These are phyloP conservation scores for Kwoniella dejecticola DNA, from an alignment of 768 basidiomycete genomes.

Conservation along the genomic window DNA sequence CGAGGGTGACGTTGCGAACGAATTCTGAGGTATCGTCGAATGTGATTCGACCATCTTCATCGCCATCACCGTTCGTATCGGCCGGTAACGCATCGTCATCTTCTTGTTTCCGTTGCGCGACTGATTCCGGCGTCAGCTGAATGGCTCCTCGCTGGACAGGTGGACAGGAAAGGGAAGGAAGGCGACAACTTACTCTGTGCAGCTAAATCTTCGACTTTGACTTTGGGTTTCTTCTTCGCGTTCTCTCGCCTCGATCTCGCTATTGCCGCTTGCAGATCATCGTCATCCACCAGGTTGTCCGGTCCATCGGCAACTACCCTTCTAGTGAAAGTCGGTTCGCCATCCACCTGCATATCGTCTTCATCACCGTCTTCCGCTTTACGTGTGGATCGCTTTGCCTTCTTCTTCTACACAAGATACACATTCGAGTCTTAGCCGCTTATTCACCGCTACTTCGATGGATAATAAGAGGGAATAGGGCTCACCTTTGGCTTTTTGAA, in stretches of 20 bases:
- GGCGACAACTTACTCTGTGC: conserved; percentile 69
- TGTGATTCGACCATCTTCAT: conserved; percentile 63
- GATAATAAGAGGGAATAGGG: neutral
- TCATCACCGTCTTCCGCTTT: conserved; percentile 63
- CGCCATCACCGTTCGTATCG: conserved; percentile 56
- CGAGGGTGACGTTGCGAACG: conserved; percentile 64
- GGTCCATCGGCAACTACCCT: conserved; percentile 73
- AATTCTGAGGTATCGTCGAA: conserved; percentile 98
- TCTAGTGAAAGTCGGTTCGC: conserved; percentile 63
- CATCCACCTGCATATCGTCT: conserved; percentile 75
- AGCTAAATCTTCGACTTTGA: conserved; percentile 80
- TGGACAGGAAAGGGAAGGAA: too few species aligned
- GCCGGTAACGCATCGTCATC: conserved; percentile 59
- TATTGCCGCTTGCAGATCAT: conserved; percentile 91
- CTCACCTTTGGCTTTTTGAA: conserved; percentile 92
- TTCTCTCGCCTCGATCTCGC: conserved; percentile 82
- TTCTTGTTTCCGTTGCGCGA: conserved; percentile 41
- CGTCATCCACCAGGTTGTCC: conserved; percentile 93
- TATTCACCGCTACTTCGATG: neutral
- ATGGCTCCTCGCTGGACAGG: too few species aligned
- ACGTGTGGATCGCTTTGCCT: conserved; percentile 74
- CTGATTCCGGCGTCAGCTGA: conserved; percentile 16
- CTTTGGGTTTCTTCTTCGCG: conserved; percentile 72
- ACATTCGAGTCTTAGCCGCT: conserved; percentile 7
- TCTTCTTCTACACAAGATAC: conserved; percentile 74